Conservation (phyloP, 108 stramenopile genomes). For the Nannochloropsis gaditana region DNA sequence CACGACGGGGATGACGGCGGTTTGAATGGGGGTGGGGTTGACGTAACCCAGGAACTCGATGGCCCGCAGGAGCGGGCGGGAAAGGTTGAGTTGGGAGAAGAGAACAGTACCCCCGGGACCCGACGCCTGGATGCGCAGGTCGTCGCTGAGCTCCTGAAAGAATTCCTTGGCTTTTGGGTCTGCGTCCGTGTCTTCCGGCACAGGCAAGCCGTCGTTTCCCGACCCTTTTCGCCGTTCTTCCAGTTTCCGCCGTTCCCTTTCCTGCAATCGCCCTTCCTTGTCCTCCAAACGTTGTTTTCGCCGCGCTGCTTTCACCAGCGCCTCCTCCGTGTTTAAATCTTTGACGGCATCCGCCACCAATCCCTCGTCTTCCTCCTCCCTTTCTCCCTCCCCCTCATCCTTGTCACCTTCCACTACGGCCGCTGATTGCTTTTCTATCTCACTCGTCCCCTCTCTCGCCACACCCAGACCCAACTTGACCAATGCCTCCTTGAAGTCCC, state of each 20-base stretch:
- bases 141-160: not conserved
- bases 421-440: not conserved
- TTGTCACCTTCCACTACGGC: slow-evolving; percentile 1
- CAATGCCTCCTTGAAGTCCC: not conserved
- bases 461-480: not conserved
- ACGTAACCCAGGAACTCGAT: slow-evolving; percentile 88
- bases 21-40: slow-evolving; percentile 88
- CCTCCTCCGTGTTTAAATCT: not conserved
- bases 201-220: not conserved
- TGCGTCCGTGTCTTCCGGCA: not conserved
- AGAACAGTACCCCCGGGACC: slow-evolving; percentile 52
- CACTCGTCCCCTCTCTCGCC: not conserved
- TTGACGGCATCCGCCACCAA: not conserved
- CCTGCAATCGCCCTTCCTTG: slow-evolving; percentile 29
- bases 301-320: not conserved
- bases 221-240: not conserved
- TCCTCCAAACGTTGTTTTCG: slow-evolving; percentile 25
- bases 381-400: slow-evolving; percentile 28
- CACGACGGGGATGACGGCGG: slow-evolving; percentile 76
- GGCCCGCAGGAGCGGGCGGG: slow-evolving; percentile 83
- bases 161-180: not conserved
- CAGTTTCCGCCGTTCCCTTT: slow-evolving; percentile 30
- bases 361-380: slow-evolving; percentile 27
- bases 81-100: slow-evolving; percentile 83
- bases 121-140: not conserved